Evolutionary conservation across 306 rosid genomes (phyloP).

Genomic region (Calophaca sinica): DNA sequence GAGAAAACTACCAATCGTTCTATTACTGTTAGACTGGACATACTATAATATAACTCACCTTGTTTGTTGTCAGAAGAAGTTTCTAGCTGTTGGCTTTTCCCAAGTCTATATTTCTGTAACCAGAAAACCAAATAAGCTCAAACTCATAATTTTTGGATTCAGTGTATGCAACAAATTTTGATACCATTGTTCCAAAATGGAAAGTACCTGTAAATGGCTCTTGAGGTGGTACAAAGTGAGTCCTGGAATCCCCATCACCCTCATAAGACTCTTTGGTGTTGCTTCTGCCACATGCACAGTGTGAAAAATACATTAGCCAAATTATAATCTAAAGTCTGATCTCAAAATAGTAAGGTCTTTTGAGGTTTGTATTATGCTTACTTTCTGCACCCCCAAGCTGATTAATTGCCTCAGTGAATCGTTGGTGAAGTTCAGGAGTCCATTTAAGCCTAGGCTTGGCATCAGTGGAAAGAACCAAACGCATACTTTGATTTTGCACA

Average conservation of each 20-base stretch:
- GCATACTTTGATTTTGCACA: constrained; percentile 66
- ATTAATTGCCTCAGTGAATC: constrained; percentile 76
- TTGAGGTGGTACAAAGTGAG: constrained; percentile 93
- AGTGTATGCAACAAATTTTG: not conserved
- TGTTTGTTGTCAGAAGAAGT: constrained; percentile 61
- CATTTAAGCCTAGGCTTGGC: constrained; percentile 97
- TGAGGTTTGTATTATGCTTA: constrained; percentile 52
- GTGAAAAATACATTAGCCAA: constrained; percentile 37
- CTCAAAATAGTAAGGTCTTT: not conserved
- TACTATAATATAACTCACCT: constrained; percentile 54
- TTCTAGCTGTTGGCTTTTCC: constrained; percentile 70
- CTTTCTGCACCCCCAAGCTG: constrained; percentile 97
- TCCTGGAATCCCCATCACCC: constrained; percentile 88
- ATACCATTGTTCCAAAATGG: constrained; percentile 36
- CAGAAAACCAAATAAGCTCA: constrained; percentile 37
- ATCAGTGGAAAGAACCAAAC: constrained; percentile 84
- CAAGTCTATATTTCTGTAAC: constrained; percentile 84
- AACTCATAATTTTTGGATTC: constrained; percentile 38
- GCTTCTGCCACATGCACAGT: constrained; percentile 70
- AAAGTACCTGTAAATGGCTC: constrained; percentile 96
- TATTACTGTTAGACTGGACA: constrained; percentile 29
- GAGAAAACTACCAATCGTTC: constrained; percentile 35
- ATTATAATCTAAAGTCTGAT: not conserved
- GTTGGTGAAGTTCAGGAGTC: constrained; percentile 92
- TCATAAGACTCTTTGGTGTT: constrained; percentile 93